A percentile compares a stretch with the other conserved stretches of the same genome.
Conservation (phyloP, 1,139 yeast genomes). For the Scheffersomyces segobiensis region DNA sequence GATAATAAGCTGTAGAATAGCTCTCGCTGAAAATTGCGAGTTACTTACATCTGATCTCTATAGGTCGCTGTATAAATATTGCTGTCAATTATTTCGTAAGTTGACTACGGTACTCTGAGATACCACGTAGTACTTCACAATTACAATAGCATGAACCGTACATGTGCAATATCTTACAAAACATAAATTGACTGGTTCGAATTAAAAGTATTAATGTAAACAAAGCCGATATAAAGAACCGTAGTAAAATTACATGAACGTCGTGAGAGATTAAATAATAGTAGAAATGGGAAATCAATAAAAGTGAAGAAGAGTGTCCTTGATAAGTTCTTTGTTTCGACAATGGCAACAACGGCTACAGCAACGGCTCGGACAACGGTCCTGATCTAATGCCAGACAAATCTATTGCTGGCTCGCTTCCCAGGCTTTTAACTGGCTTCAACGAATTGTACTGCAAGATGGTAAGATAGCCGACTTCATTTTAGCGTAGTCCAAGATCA, state of each 20-base stretch:
- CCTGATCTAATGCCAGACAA: background rate
- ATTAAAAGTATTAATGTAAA: background rate
- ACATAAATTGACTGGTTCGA: background rate
- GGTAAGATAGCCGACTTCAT: conserved; percentile 16
- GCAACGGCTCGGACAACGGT: background rate
- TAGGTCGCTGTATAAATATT: no score
- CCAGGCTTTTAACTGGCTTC: background rate
- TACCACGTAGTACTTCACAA: no score
- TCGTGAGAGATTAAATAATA: background rate
- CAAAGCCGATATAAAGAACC: background rate
- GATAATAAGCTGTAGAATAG: no score
- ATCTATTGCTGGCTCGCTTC: background rate
- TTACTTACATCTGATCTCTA: background rate
- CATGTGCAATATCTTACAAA: background rate
- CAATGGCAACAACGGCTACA: background rate
- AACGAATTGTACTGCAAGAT: background rate
- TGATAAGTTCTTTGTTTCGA: background rate
- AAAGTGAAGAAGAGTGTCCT: background rate
- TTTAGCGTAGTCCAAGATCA: conserved; percentile 39
- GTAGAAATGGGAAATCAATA: background rate
- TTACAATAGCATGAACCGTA: no score
- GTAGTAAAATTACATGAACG: background rate
- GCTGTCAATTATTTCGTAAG: no score
- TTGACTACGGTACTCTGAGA: no score
- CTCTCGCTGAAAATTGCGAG: no score